phyloP scores from a whole-genome alignment of 2,329 filamentous ascomycete genomes.

The Colletotrichum sp. region DNA sequence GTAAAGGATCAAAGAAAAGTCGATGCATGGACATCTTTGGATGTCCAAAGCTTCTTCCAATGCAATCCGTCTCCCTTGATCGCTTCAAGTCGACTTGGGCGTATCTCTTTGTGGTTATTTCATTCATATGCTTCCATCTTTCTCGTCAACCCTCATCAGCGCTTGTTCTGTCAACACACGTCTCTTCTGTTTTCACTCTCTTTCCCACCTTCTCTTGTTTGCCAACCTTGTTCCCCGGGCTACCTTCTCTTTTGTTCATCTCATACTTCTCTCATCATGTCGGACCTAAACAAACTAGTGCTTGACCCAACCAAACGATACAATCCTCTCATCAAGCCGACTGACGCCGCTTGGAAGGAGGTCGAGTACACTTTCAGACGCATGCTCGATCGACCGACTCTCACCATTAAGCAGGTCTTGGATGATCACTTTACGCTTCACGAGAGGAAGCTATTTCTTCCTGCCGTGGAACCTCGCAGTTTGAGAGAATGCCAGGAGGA shows the following conservation, averaged over 20 bases:
- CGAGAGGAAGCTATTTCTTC: slow-evolving; percentile 36
- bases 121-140: neutral
- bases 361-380: slow-evolving; percentile 34
- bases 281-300: neutral
- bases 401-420: slow-evolving; percentile 35
- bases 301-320: slow-evolving; percentile 17
- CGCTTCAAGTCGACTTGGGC: neutral
- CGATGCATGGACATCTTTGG: neutral
- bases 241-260: neutral
- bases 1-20: neutral
- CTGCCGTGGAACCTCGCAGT: slow-evolving; percentile 27
- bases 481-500: slow-evolving; percentile 35
- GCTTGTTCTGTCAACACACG: neutral
- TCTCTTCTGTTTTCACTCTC: neutral
- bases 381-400: slow-evolving; percentile 25
- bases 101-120: neutral
- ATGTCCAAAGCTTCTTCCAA: neutral
- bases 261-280: neutral
- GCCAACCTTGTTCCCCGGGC: neutral
- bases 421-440: slow-evolving; percentile 35
- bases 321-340: slow-evolving; percentile 27
- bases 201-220: neutral
- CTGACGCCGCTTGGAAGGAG: slow-evolving; percentile 24
- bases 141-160: neutral
- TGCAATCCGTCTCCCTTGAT: neutral